Evolutionary conservation across 768 basidiomycete genomes (phyloP).

Genomic region (Lentinus brumalis): DNA sequence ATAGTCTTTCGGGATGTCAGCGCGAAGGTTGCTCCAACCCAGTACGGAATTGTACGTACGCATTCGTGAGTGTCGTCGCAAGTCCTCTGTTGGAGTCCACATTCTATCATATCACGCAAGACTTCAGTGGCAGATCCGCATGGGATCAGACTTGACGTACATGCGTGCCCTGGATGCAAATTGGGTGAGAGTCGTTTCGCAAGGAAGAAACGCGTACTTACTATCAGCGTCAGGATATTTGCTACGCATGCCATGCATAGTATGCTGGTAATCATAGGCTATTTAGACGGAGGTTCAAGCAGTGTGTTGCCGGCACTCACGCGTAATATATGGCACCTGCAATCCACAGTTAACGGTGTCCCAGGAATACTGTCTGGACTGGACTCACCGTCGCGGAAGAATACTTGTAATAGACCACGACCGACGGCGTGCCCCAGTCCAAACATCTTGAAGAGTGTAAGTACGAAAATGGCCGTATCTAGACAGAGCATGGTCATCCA

Average conservation of each 20-base stretch:
- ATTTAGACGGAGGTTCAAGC: not conserved
- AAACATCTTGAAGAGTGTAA: not conserved
- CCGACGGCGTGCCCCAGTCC: not conserved
- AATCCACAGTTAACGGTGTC: too few species aligned
- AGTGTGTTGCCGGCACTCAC: not conserved
- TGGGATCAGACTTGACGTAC: too few species aligned
- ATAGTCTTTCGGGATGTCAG: not conserved
- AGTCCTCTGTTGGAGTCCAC: slow-evolving; percentile 4
- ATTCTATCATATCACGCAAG: not conserved
- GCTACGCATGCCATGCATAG: not conserved
- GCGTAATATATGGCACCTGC: slow-evolving; percentile 7
- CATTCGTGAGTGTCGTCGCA: slow-evolving; percentile 10
- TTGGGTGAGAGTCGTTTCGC: too few species aligned
- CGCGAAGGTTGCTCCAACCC: too few species aligned
- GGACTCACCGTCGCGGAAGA: slow-evolving; percentile 9
- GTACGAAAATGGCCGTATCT: slow-evolving; percentile 3
- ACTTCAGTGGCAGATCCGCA: too few species aligned
- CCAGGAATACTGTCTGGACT: too few species aligned
- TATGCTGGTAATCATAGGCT: not conserved
- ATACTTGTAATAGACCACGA: not conserved
- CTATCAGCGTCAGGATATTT: slow-evolving; percentile 7
- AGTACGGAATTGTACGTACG: not conserved
- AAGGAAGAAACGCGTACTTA: not conserved
- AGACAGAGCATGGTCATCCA: slow-evolving; percentile 7
- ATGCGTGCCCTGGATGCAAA: too few species aligned